These are phyloP conservation scores for Sporothrix inflata DNA, from an alignment of 2,329 filamentous ascomycete species.

Conservation along the genomic window DNA sequence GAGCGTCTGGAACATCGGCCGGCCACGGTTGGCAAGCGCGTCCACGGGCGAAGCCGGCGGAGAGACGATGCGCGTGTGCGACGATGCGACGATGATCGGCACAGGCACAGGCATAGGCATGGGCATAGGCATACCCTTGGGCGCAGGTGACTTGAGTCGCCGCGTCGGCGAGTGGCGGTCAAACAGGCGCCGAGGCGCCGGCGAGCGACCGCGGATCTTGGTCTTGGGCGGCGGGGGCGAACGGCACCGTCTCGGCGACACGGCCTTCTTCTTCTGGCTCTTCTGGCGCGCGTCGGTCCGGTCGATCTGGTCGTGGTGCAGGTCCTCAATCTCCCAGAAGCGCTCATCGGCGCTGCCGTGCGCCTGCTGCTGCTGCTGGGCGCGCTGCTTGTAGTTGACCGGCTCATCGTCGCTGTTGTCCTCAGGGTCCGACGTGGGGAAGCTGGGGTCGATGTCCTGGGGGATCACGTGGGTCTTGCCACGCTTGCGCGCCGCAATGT, in stretches of 20 bases:
- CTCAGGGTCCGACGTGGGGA: conserved; percentile 91
- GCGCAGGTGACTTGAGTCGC: conserved; percentile 67
- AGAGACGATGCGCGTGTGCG: conserved; percentile 44
- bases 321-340: conserved; percentile 69
- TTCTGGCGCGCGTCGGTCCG: conserved; percentile 48
- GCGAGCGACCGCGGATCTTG: conserved; percentile 57
- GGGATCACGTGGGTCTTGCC: conserved; percentile 81
- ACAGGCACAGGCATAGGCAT: conserved; percentile 24
- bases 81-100: neutral
- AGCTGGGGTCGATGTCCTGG: conserved; percentile 98
- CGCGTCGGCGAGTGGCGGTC: conserved; percentile 72
- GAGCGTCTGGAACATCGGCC: conserved; percentile 47
- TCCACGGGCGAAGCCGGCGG: conserved; percentile 49
- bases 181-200: conserved; percentile 63
- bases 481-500: conserved; percentile 77
- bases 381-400: conserved; percentile 30
- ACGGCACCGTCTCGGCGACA: conserved; percentile 65
- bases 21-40: conserved; percentile 45
- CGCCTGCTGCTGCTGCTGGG: conserved; percentile 17
- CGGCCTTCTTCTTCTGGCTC: conserved; percentile 49
- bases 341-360: conserved; percentile 65
- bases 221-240: conserved; percentile 59
- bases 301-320: conserved; percentile 62
- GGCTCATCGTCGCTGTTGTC: conserved; percentile 76
- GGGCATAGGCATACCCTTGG: conserved; percentile 43